These are phyloP conservation scores for Collybiopsis confluens DNA, from an alignment of 768 basidiomycete species.

Conservation along the genomic window DNA sequence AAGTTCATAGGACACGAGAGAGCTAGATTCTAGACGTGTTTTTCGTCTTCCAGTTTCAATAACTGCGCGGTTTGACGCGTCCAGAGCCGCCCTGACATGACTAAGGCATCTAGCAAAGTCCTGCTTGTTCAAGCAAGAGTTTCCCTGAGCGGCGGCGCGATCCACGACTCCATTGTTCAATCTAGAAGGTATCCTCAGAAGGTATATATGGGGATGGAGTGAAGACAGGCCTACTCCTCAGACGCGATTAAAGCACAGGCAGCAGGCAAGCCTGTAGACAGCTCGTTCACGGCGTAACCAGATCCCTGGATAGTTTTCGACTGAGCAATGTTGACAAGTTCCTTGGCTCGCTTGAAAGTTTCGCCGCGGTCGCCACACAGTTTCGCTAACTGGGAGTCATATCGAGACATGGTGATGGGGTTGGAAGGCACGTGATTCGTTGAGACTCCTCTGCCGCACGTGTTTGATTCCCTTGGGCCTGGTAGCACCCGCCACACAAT, in stretches of 20 bases:
- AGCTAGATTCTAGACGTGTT: not conserved
- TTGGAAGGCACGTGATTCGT: too few species aligned
- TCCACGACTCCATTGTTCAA: constrained; percentile 12
- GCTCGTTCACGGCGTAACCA: constrained; percentile 38
- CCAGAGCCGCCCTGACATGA: constrained; percentile 8
- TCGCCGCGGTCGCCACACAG: constrained; percentile 22
- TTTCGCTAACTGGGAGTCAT: constrained; percentile 1
- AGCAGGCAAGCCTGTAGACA: constrained; percentile 38
- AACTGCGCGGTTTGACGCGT: not conserved
- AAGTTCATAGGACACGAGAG: not conserved
- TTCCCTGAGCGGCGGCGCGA: constrained; percentile 6
- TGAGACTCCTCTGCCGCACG: too few species aligned
- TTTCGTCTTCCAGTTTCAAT: not conserved
- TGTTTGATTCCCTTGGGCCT: too few species aligned
- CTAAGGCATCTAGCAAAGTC: constrained; percentile 11
- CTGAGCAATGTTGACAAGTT: constrained; percentile 31
- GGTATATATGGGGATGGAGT: not conserved
- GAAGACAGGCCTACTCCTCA: constrained; percentile 29
- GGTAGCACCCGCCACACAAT: too few species aligned
- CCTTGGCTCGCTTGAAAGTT: constrained; percentile 28
- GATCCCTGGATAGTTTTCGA: constrained; percentile 45
- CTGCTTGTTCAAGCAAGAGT: constrained; percentile 8
- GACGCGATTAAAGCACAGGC: constrained; percentile 50
- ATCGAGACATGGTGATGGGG: not conserved
- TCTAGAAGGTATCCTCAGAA: not conserved